phyloP scores from a whole-genome alignment of 2,329 filamentous ascomycete species.

The Fusarium algeriense region DNA sequence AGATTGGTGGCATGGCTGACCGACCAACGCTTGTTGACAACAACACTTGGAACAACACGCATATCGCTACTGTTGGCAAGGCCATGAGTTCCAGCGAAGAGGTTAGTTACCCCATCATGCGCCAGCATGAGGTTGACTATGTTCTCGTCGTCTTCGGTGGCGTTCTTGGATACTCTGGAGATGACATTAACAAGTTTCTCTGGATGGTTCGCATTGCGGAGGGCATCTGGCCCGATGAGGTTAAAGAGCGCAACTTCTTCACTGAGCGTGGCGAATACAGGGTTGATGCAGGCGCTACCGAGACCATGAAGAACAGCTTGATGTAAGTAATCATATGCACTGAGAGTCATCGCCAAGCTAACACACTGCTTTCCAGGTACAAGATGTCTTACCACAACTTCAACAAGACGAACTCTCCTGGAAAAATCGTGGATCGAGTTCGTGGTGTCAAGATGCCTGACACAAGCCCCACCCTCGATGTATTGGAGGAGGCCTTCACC shows the following conservation, averaged over 20 bases:
- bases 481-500: slow-evolving; percentile 95
- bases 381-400: slow-evolving; percentile 99
- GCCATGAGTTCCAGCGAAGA: slow-evolving; percentile 98
- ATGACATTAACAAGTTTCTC: slow-evolving; percentile 99
- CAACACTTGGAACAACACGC: slow-evolving; percentile 99
- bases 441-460: slow-evolving; percentile 85
- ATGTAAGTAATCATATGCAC: slow-evolving; percentile 75
- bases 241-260: slow-evolving; percentile 97
- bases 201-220: slow-evolving; percentile 99
- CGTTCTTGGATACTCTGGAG: slow-evolving; percentile 94
- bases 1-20: slow-evolving; percentile 99
- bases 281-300: slow-evolving; percentile 91
- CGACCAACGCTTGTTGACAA: slow-evolving; percentile 97
- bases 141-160: slow-evolving; percentile 98
- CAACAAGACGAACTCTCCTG: slow-evolving; percentile 88
- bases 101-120: slow-evolving; percentile 98
- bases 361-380: slow-evolving; percentile 73
- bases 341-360: slow-evolving; percentile 12
- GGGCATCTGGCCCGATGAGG: slow-evolving; percentile 99
- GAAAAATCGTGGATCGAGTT: slow-evolving; percentile 91
- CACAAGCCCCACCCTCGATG: slow-evolving; percentile 85
- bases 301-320: slow-evolving; percentile 98
- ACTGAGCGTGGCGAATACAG: slow-evolving; percentile 93
- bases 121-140: slow-evolving; percentile 98
- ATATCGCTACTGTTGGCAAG: slow-evolving; percentile 98